Base-by-base conservation (phyloP, 129 eudicot species). In the Oenanthe sinensis region DNA sequence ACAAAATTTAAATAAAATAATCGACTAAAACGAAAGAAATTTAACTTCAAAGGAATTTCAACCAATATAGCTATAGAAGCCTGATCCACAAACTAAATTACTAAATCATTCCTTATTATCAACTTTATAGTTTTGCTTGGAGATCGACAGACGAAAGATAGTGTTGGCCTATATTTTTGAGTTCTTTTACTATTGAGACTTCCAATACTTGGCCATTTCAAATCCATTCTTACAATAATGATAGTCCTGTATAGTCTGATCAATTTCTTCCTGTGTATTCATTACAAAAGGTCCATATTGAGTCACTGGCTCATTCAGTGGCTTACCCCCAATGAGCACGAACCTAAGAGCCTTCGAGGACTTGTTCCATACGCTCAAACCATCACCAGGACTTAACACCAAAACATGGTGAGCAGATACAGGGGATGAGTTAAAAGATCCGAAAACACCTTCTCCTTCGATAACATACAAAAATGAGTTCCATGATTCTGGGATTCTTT, bases 221-320 rank as follows among this genome's bases (percentile, higher is more conserved):
- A 33, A 95, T 47, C 98, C 98, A 81, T 95, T 91, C 88, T 86
- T 86, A 82, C 87, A 62, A 46, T 86, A 83, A 3, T 87, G 87
- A 79, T 90, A 95, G 70, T 95, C 98, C 71, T 91, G 89, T 80
- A 95, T 85, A 36, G 98, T 84, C 79, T 87, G 81, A 46, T 95
- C 87, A 74, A 95, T 90, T 78, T 95, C 90, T 10, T 84, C 90
- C 80, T 91, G 90, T 10, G 98, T 89, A 85, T 94, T 94, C 98
- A 94, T 94, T 85, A 94, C 98, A 86, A 94, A 94, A 45, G 97
- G 98, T 43, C 98, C 98, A 79, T 90, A 87, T 70, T 88, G 98
- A 39, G 85, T 92, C 82, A 95, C 96, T 0, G 98, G 97, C 72
- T 95, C 98, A 63, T 87, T 86, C 10, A 95, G 49, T 43, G 98